Evolutionary conservation across 352 stramenopile genomes (phyloP).

Genomic region (Aphanomyces stellatus): DNA sequence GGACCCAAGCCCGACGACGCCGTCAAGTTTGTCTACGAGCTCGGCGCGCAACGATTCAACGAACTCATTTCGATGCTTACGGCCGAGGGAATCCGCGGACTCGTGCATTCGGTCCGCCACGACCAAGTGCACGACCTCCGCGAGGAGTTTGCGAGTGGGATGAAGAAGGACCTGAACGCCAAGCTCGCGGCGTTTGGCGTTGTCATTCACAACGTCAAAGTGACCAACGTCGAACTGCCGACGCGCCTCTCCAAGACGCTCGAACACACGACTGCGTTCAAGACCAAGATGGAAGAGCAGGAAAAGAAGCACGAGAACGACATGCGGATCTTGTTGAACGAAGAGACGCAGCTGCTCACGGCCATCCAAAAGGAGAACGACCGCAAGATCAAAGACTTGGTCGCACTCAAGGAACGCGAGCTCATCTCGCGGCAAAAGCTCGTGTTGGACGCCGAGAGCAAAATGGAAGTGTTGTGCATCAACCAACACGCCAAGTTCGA

Average conservation of each 20-base stretch:
- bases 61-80: conserved; percentile 73
- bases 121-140: conserved; percentile 74
- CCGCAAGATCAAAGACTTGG: conserved; percentile 59
- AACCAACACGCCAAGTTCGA: conserved; percentile 40
- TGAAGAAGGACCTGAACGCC: conserved; percentile 75
- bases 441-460: conserved; percentile 60
- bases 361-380: conserved; percentile 74
- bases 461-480: conserved; percentile 62
- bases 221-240: conserved; percentile 75
- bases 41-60: conserved; percentile 78
- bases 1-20: conserved; percentile 64
- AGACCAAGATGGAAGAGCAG: conserved; percentile 82
- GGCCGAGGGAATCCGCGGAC: conserved; percentile 64
- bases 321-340: conserved; percentile 69
- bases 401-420: conserved; percentile 52
- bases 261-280: conserved; percentile 77
- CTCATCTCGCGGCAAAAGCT: conserved; percentile 72
- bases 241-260: conserved; percentile 49
- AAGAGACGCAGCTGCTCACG: conserved; percentile 77
- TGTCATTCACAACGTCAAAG: conserved; percentile 84
- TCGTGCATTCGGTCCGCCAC: conserved; percentile 74
- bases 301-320: conserved; percentile 87
- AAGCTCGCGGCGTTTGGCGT: conserved; percentile 66
- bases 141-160: conserved; percentile 71
- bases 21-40: conserved; percentile 74